These are phyloP conservation scores for Colletotrichum liaoningense DNA, from an alignment of 2,329 filamentous ascomycete species.

Conservation along the genomic window DNA sequence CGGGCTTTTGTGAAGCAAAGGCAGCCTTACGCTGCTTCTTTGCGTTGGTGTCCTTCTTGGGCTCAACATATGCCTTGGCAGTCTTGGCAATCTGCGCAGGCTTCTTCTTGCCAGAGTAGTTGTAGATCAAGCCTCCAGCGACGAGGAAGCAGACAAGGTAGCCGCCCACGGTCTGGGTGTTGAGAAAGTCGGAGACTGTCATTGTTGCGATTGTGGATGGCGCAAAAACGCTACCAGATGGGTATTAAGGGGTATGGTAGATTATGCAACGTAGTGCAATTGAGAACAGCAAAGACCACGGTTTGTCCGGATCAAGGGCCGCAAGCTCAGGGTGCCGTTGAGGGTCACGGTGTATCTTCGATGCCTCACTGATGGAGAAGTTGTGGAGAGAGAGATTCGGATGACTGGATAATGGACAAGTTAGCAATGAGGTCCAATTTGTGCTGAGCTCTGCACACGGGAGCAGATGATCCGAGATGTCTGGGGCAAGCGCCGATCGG, in stretches of 20 bases:
- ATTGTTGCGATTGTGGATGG: slow-evolving; percentile 35
- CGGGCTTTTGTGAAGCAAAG: slow-evolving; percentile 51
- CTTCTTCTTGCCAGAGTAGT: slow-evolving; percentile 43
- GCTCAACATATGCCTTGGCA: slow-evolving; percentile 44
- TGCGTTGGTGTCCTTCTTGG: slow-evolving; percentile 54
- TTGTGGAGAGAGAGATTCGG: not conserved
- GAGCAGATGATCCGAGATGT: slow-evolving; percentile 11
- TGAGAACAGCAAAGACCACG: slow-evolving; percentile 5
- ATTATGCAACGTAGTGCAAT: not conserved
- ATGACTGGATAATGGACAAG: not conserved
- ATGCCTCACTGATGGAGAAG: slow-evolving; percentile 6
- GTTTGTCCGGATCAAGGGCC: slow-evolving; percentile 19
- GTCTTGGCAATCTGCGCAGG: slow-evolving; percentile 42
- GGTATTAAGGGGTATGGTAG: slow-evolving; percentile 22
- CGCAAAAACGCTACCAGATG: not conserved
- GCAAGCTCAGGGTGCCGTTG: slow-evolving; percentile 14
- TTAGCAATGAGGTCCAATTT: slow-evolving; percentile 9
- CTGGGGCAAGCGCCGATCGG: slow-evolving; percentile 7
- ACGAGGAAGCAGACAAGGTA: slow-evolving; percentile 34
- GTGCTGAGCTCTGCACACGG: slow-evolving; percentile 5
- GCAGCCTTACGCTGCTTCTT: slow-evolving; percentile 60
- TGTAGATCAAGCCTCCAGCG: slow-evolving; percentile 33
- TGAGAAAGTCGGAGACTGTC: slow-evolving; percentile 35
- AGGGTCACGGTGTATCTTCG: not conserved
- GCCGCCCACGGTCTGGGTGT: slow-evolving; percentile 34